Percentiles rank a stretch among this genome's conserved stretches.
Evolutionary conservation across 2,329 filamentous ascomycete genomes (phyloP).

Genomic region (Calonectria pseudoturangicola): DNA sequence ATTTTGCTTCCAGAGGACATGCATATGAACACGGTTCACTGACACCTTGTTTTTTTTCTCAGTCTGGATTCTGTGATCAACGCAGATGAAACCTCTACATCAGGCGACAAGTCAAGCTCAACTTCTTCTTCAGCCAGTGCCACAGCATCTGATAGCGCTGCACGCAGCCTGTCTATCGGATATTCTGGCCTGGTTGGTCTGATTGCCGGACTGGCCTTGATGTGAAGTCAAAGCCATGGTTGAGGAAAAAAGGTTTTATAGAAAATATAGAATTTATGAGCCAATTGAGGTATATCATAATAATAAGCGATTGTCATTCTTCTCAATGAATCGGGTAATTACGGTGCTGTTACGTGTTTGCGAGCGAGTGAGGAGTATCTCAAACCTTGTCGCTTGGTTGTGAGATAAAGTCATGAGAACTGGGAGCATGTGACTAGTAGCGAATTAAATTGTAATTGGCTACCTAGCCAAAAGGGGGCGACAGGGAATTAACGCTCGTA

Average conservation of each 20-base stretch:
- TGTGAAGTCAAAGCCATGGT: constrained; percentile 1
- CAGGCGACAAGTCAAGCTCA: background rate
- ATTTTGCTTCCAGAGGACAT: fast-evolving
- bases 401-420: too few species aligned
- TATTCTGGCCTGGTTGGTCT: constrained; percentile 13
- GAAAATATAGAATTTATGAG: background rate
- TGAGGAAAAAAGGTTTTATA: background rate
- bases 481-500: too few species aligned
- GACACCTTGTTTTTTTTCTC: background rate
- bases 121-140: constrained; percentile 27
- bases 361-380: background rate
- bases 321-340: background rate
- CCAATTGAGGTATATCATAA: background rate
- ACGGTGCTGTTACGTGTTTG: background rate
- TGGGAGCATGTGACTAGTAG: too few species aligned
- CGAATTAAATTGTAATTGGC: too few species aligned
- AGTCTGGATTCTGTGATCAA: constrained; percentile 4
- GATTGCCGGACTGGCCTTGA: constrained; percentile 28
- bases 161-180: constrained; percentile 4
- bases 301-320: background rate
- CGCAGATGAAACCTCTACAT: background rate
- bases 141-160: constrained; percentile 23
- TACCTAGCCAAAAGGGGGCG: too few species aligned
- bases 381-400: too few species aligned
- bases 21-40: background rate